phyloP scores from a whole-genome alignment of 2,329 filamentous ascomycete species.

The Cladophialophora carrionii region DNA sequence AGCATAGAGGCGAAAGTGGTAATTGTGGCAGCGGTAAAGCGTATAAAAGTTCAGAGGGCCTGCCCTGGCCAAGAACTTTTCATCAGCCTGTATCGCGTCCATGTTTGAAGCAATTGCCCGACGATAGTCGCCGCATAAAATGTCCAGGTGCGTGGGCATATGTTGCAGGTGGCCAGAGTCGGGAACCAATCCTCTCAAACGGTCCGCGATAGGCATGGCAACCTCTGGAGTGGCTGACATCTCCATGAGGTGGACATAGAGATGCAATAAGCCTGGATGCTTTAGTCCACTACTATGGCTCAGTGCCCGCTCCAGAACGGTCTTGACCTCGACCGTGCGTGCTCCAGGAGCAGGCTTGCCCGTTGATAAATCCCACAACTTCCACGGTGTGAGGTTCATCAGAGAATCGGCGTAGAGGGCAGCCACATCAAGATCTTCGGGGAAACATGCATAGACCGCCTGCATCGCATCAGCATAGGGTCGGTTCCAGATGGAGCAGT shows the following conservation, averaged over 20 bases:
- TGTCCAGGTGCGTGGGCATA: conserved; percentile 78
- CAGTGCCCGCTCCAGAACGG: conserved; percentile 63
- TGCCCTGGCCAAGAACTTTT: conserved; percentile 63
- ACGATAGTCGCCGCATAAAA: conserved; percentile 72
- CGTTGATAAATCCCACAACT: conserved; percentile 64
- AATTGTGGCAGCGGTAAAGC: conserved; percentile 73
- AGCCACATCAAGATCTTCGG: conserved; percentile 65
- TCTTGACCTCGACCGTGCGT: conserved; percentile 62
- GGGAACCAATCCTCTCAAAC: conserved; percentile 65
- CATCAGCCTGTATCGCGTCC: conserved; percentile 68
- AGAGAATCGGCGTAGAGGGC: conserved; percentile 66
- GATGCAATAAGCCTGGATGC: conserved; percentile 72
- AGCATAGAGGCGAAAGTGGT: conserved; percentile 74
- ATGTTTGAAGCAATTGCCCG: conserved; percentile 68
- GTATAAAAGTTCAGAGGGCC: conserved; percentile 74
- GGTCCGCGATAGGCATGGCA: conserved; percentile 64
- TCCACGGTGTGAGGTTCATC: conserved; percentile 69
- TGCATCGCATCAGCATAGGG: conserved; percentile 66
- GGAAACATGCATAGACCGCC: conserved; percentile 56
- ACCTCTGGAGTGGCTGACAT: conserved; percentile 70
- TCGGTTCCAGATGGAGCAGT: conserved; percentile 60
- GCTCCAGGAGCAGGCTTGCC: conserved; percentile 60
- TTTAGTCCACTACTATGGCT: conserved; percentile 51
- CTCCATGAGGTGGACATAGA: conserved; percentile 79
- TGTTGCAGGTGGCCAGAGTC: conserved; percentile 72